These are phyloP conservation scores for Physcomitrellopsis africana DNA, from an alignment of 225 moss, liverwort and hornwort genomes.

Conservation along the genomic window DNA sequence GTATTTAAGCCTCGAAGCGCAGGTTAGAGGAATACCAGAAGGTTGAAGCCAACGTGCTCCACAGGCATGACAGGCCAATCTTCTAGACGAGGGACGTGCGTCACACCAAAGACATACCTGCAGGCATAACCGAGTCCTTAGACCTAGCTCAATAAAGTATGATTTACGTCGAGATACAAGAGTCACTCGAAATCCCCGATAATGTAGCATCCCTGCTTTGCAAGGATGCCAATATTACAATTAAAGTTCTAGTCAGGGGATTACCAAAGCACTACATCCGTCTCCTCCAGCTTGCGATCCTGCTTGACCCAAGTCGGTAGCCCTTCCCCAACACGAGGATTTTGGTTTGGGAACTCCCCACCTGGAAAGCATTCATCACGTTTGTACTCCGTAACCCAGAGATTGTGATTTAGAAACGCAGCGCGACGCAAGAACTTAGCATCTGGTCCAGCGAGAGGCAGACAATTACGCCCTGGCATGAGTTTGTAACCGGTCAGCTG, in stretches of 20 bases:
- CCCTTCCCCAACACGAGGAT: constrained; percentile 92
- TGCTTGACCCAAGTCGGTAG: constrained; percentile 90
- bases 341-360: constrained; percentile 97
- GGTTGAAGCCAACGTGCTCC: constrained; percentile 89
- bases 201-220: neutral
- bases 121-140: constrained; percentile 11
- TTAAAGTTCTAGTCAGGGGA: neutral
- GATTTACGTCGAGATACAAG: neutral
- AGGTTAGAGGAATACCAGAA: constrained; percentile 51
- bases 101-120: constrained; percentile 97
- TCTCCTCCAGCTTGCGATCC: constrained; percentile 91
- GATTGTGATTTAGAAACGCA: constrained; percentile 86
- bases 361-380: constrained; percentile 87
- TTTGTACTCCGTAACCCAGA: constrained; percentile 93
- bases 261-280: constrained; percentile 94
- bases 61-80: constrained; percentile 99
- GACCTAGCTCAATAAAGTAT: neutral
- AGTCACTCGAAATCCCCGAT: neutral
- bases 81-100: constrained; percentile 92
- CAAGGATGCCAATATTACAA: neutral
- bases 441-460: constrained; percentile 90
- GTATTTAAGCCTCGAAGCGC: neutral
- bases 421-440: constrained; percentile 92
- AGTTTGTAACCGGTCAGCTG: constrained; percentile 92
- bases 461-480: constrained; percentile 94